Percentiles rank a stretch among this genome's conserved stretches.
phyloP scores from a whole-genome alignment of 192 early-diverging fungal species.

The Allomyces javanicus region DNA sequence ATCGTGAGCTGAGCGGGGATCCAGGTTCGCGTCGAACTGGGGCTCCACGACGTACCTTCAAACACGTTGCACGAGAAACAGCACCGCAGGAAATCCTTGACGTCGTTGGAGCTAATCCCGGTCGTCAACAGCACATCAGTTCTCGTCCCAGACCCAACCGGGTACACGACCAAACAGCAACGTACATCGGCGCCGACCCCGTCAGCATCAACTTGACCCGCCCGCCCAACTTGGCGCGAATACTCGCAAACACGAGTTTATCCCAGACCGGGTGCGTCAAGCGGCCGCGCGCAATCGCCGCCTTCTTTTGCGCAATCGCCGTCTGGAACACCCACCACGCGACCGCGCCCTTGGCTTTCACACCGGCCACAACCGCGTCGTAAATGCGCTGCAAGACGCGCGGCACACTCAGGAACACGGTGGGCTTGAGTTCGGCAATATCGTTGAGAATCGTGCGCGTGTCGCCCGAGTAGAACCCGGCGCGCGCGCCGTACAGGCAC shows the following conservation, averaged over 20 bases:
- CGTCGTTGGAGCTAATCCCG: slow-evolving; percentile 28
- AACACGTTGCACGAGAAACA: slow-evolving; percentile 58
- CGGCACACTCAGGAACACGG: slow-evolving; percentile 73
- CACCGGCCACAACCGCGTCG: slow-evolving; percentile 49
- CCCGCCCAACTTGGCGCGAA: slow-evolving; percentile 62
- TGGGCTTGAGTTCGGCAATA: slow-evolving; percentile 60
- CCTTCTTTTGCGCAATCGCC: slow-evolving; percentile 35
- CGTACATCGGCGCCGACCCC: slow-evolving; percentile 62
- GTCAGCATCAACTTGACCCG: slow-evolving; percentile 54
- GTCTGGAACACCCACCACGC: slow-evolving; percentile 33
- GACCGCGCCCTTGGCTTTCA: slow-evolving; percentile 40
- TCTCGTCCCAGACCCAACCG: too few species aligned
- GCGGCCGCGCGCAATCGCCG: slow-evolving; percentile 24
- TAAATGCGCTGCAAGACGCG: slow-evolving; percentile 82
- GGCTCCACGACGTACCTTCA: slow-evolving; percentile 30
- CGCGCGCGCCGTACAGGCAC: slow-evolving; percentile 31
- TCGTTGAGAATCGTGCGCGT: slow-evolving; percentile 61
- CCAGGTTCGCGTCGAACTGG: not conserved
- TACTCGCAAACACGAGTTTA: slow-evolving; percentile 50
- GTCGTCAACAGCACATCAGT: too few species aligned
- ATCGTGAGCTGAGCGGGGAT: not conserved
- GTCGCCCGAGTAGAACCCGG: slow-evolving; percentile 64
- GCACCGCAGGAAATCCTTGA: slow-evolving; percentile 70
- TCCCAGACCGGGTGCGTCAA: slow-evolving; percentile 59
- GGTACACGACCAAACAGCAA: too few species aligned